Conservation (phyloP, 2,329 filamentous ascomycete genomes). For the Colletotrichum australisinense region DNA sequence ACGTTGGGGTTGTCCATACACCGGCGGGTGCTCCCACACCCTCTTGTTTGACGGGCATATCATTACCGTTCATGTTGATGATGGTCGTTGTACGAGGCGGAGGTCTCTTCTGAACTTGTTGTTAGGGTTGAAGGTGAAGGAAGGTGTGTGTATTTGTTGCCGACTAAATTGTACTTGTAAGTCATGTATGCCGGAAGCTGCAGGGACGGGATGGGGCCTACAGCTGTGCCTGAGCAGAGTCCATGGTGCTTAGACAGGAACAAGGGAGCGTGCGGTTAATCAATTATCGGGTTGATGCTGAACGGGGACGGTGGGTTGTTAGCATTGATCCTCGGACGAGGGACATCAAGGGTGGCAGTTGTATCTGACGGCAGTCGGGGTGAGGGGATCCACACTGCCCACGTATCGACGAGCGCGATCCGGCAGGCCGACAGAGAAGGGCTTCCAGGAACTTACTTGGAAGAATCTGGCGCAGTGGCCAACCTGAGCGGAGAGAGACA, state of each 20-base stretch:
- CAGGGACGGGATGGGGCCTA: conserved; percentile 51
- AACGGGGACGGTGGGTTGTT: conserved; percentile 45
- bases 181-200: conserved; percentile 38
- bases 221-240: conserved; percentile 63
- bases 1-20: conserved; percentile 67
- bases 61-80: conserved; percentile 62
- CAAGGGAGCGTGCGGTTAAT: conserved; percentile 49
- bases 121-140: conserved; percentile 60
- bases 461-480: conserved; percentile 49
- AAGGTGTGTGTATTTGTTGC: conserved; percentile 61
- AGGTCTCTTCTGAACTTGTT: conserved; percentile 60
- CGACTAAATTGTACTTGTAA: conserved; percentile 56
- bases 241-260: conserved; percentile 56
- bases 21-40: conserved; percentile 56
- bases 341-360: conserved; percentile 43
- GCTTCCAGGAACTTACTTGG: conserved; percentile 52
- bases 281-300: conserved; percentile 51
- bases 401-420: conserved; percentile 50
- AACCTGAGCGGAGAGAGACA: conserved; percentile 38
- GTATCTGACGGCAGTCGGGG: conserved; percentile 40
- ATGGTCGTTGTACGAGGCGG: conserved; percentile 55
- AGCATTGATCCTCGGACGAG: conserved; percentile 50
- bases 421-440: conserved; percentile 44
- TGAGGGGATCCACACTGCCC: conserved; percentile 42
- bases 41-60: conserved; percentile 61